Evolutionary conservation across 2,329 filamentous ascomycete species (phyloP).

Genomic region (Lasiodiplodia sp.): DNA sequence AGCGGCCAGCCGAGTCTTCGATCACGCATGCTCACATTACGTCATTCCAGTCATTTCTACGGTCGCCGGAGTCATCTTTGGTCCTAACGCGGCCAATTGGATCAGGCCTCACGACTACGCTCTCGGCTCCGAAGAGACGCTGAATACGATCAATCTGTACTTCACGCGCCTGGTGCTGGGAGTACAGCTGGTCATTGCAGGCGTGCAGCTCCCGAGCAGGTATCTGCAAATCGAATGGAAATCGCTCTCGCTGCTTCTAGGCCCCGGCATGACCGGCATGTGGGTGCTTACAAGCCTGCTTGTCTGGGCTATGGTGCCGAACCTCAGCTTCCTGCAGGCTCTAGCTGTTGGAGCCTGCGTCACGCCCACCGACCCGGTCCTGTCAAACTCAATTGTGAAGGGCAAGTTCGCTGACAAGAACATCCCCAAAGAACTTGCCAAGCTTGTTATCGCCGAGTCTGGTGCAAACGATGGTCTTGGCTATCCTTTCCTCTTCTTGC

Average conservation of each 20-base stretch:
- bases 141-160: slow-evolving; percentile 79
- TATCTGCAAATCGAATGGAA: slow-evolving; percentile 84
- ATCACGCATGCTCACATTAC: not conserved
- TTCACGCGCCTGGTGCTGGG: slow-evolving; percentile 89
- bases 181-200: slow-evolving; percentile 87
- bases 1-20: not conserved
- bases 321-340: slow-evolving; percentile 77
- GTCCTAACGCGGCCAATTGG: slow-evolving; percentile 77
- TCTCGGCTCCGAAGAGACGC: slow-evolving; percentile 57
- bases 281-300: slow-evolving; percentile 83
- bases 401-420: slow-evolving; percentile 93
- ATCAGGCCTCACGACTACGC: slow-evolving; percentile 79
- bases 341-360: slow-evolving; percentile 84
- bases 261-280: slow-evolving; percentile 86
- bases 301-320: slow-evolving; percentile 77
- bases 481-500: slow-evolving; percentile 87
- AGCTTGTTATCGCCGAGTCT: slow-evolving; percentile 71
- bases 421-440: slow-evolving; percentile 80
- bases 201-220: slow-evolving; percentile 83
- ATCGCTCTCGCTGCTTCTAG: slow-evolving; percentile 75
- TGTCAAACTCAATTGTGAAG: slow-evolving; percentile 91
- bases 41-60: slow-evolving; percentile 75
- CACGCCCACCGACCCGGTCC: slow-evolving; percentile 88
- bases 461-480: slow-evolving; percentile 90
- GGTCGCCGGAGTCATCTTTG: slow-evolving; percentile 78